Base-by-base conservation (phyloP, 768 basidiomycete species). In the Tricholoma flavovirens region DNA sequence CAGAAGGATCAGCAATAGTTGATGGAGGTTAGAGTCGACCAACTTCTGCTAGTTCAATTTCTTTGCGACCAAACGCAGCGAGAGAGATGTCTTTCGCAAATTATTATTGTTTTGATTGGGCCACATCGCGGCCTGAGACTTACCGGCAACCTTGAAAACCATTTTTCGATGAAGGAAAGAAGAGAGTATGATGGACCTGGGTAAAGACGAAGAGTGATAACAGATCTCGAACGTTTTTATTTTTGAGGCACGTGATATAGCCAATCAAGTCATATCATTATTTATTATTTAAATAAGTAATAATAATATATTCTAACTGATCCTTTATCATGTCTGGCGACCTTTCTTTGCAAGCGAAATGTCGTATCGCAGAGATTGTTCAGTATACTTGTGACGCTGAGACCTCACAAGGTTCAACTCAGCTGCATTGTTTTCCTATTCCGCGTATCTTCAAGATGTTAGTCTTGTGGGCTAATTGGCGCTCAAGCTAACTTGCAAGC, bases 61-160 rank as follows among this genome's bases (percentile, higher is more conserved):
- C 96, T 80, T 99, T 99, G 80, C 96, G 93, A 75, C 96, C 93
- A 76, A 98, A 99, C 58, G 96, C 96, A 70, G 97, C 97, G 70
- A 99, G 91, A 67, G 95, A 98, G 67, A 96, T 78, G 70, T 93
- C 93, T 92, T 45, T 9, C 52, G 54, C 32, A 40, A 24, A 30
- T 32, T 56, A 24, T 66, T 60, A 58, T n/a, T 59, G 2, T 56
- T 53, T 54, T 30, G 21, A 33, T 24, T 40, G 22, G 26, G 12
- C 38, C 15, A 30, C 4, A 49, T 54, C 29, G 53, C 35, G 38
- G n/a, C 17, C 15, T 48, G 15, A 1, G 15, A 53, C 77, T 58
- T 67, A 90, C 90, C 90, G 74, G 93, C 86, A 65, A 96, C 93
- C 75, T 96, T 93, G 89, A 80, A 93, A 64, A 84, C 82, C 90